Evolutionary conservation across 164 flowering plant species (phyloP), one percentile per base, ranked within the genome.

Genomic region (Vitis rotundifolia): DNA sequence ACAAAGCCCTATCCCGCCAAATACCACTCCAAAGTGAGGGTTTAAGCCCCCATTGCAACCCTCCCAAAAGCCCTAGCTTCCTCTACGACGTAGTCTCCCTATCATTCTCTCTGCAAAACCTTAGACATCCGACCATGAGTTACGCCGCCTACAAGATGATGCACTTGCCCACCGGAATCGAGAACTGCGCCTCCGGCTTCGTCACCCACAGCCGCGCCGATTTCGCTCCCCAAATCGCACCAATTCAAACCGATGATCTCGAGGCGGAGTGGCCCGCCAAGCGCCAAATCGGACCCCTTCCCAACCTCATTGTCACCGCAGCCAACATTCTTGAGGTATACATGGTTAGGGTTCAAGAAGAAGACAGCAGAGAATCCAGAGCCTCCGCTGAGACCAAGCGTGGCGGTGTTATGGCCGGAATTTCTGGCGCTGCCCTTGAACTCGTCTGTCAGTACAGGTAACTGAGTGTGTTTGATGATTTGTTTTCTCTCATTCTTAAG

Each of bases 131-230:
- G 47, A 75, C 49, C 15, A 94, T 93, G 99, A 93, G 98, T 70
- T 95, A 74, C 88, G 97, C 97, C 37, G 96, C 97, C 28, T 90
- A 75, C 87, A 95, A 89, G 82, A 84, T 91, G 92, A 86, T 95
- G 97, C 99, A 95, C 75, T 85, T 84, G 82, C 89, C 99, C 4
- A 95, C 99, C 19, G 99, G 92, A 53, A 86, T 95, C 73, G 94
- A 91, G 81, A 86, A 85, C 81, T 93, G 94, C 75, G 94, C 88
- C 0, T 85, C 99, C 11, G 99, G 98, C 11, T 95, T 82, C 86
- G 76, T 95, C 75, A 87, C 97, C 8, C 97, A 93, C 59, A 82
- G 77, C 56, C 77, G 84, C 51, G 81, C 93, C 14, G 91, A 90
- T 70, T 80, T 67, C 49, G 72, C 77, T 0, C 85, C 91, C 0